A percentile compares a stretch with the other conserved stretches of the same genome.
phyloP scores from a whole-genome alignment of 176 grass and related monocot species.

The Alloteropsis semialata region DNA sequence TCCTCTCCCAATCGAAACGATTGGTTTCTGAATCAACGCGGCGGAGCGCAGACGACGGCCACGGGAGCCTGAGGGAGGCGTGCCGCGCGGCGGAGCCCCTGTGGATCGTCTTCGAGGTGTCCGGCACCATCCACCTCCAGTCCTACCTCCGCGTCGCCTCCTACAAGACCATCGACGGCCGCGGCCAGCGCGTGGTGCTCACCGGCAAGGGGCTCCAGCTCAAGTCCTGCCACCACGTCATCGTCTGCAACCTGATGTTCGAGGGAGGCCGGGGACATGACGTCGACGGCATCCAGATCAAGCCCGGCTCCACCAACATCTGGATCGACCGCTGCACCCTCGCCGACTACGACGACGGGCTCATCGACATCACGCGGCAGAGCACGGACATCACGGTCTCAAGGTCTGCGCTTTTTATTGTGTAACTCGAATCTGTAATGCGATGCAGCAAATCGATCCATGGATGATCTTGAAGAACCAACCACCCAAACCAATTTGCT shows the following conservation, averaged over 20 bases:
- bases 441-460: neutral
- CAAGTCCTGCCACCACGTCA: constrained; percentile 67
- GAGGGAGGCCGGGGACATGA: constrained; percentile 69
- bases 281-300: constrained; percentile 80
- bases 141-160: constrained; percentile 70
- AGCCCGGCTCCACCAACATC: constrained; percentile 55
- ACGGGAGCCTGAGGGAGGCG: constrained; percentile 60
- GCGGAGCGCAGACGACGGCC: constrained; percentile 47
- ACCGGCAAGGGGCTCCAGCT: constrained; percentile 70
- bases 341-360: constrained; percentile 73
- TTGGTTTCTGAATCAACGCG: neutral
- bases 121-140: constrained; percentile 56
- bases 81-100: constrained; percentile 54
- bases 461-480: neutral
- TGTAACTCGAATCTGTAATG: neutral
- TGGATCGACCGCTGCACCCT: constrained; percentile 81
- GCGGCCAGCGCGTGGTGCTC: constrained; percentile 57
- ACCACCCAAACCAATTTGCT: no score
- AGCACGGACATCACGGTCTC: constrained; percentile 85
- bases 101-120: constrained; percentile 75
- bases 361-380: constrained; percentile 74
- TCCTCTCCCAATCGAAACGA: neutral
- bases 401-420: neutral
- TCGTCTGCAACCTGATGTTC: constrained; percentile 74
- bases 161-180: constrained; percentile 78